phyloP scores from a whole-genome alignment of 306 rosid species.

The Lablab purpureus region DNA sequence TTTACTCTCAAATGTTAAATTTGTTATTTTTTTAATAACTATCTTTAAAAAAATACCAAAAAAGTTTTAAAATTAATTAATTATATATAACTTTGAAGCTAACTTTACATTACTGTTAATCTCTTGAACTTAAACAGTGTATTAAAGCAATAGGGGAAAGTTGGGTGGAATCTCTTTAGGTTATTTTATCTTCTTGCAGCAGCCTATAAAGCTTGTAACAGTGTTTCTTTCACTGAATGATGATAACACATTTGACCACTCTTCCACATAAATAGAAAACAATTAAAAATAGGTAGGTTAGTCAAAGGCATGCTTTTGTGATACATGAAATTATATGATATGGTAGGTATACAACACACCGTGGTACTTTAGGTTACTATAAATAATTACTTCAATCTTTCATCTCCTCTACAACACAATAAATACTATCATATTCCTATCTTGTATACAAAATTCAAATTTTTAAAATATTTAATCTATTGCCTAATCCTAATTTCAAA shows the following conservation, averaged over 20 bases:
- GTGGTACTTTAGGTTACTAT: constrained; percentile 11
- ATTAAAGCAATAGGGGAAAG: not conserved
- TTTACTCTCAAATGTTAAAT: too few relatives aligned
- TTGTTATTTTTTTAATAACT: too few relatives aligned
- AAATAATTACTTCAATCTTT: constrained; percentile 5
- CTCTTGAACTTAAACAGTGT: not conserved
- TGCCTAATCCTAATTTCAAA: too few relatives aligned
- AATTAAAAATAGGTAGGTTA: constrained; percentile 12
- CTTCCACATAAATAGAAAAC: not conserved
- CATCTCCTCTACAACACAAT: not conserved
- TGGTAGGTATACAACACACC: not conserved
- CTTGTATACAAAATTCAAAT: not conserved
- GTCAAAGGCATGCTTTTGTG: constrained; percentile 40
- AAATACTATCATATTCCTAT: too few relatives aligned
- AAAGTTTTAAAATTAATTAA: too few relatives aligned
- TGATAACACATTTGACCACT: constrained; percentile 32
- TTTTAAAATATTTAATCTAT: too few relatives aligned
- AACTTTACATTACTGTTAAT: too few relatives aligned
- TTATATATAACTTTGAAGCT: too few relatives aligned
- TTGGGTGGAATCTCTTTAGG: not conserved
- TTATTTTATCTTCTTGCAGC: not conserved
- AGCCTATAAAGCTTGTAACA: not conserved
- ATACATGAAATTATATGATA: not conserved
- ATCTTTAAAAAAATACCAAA: too few relatives aligned
- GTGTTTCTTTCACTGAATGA: constrained; percentile 27